phyloP scores from a whole-genome alignment of 2,329 filamentous ascomycete genomes.

The Alternaria angustiovoidea region DNA sequence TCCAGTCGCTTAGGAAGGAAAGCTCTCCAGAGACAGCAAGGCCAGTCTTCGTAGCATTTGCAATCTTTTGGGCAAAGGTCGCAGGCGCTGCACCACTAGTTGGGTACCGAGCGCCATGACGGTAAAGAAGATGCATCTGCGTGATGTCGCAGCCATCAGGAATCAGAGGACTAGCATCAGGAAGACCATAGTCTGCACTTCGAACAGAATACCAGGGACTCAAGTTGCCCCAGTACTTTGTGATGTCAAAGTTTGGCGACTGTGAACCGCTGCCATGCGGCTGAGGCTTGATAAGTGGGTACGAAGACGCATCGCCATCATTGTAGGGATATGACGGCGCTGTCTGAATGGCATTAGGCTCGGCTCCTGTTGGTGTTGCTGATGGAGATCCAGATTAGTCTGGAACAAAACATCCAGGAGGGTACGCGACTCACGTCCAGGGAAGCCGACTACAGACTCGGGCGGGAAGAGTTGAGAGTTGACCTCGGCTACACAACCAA shows the following conservation, averaged over 20 bases:
- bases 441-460: conserved; percentile 38
- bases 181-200: conserved; percentile 39
- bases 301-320: conserved; percentile 28
- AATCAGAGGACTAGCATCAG: conserved; percentile 34
- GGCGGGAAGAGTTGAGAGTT: conserved; percentile 37
- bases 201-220: conserved; percentile 42
- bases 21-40: conserved; percentile 38
- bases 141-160: conserved; percentile 40
- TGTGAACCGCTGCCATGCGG: conserved; percentile 29
- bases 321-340: conserved; percentile 42
- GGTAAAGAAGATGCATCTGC: conserved; percentile 41
- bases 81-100: conserved; percentile 36
- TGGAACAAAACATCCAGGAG: background rate
- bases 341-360: conserved; percentile 40
- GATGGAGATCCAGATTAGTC: background rate
- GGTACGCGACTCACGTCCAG: conserved; percentile 23
- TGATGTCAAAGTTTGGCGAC: conserved; percentile 35
- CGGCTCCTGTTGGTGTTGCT: conserved; percentile 38
- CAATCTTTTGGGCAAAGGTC: conserved; percentile 37
- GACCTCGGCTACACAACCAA: conserved; percentile 26
- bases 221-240: conserved; percentile 43
- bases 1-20: conserved; percentile 37
- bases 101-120: conserved; percentile 43
- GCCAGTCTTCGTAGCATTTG: conserved; percentile 37
- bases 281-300: conserved; percentile 34